Evolutionary conservation across 371 early-diverging fungal species (phyloP), one percentile per base, ranked within the genome.

Genomic region (Mucor saturninus): DNA sequence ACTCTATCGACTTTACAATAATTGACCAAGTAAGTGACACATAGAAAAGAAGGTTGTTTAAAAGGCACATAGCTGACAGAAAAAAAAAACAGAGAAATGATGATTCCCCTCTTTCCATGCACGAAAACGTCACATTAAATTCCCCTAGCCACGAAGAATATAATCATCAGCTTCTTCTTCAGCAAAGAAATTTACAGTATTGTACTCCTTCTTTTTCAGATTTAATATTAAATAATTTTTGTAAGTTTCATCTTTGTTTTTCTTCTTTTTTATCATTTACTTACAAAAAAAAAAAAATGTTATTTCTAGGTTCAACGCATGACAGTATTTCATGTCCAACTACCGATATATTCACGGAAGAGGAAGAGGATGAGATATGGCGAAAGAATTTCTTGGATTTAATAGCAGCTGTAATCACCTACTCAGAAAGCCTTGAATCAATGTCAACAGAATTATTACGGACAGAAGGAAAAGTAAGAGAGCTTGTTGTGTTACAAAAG

Each of bases 371-470:
- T 42, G 50, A 50, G 30, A 6, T 50, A 28, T 72, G 72, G 72
- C 69, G 59, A 21, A 26, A 49, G 2, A 53, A 68, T 7, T 72
- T 72, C 31, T 42, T 68, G 14, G 39, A 65, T 13, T 42, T 68
- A 2, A 72, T 65, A 69, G 55, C 72, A 4, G 51, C 13, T 1
- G 38, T 71, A 28, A 65, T 70, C 5, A 26, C 39, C 15, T 53
- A 64, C 15, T 64, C 74, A 1, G 74, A 74, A 49, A 48, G 59
- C 21, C 61, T 74, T 4, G 71, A 74, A 64, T 39, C 54, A 2
- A 31, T 74, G 9, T 74, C 74, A 1, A 70, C 67, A 2, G 74
- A 74, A 4, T 15, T 74, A 1, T 39, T 74, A 21, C 38, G 55
- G 10, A 46, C 64, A 9, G 71, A 74, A 57, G 53, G 59, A 4